Base-by-base conservation (phyloP, 2,329 filamentous ascomycete species). In the Claviceps africana region DNA sequence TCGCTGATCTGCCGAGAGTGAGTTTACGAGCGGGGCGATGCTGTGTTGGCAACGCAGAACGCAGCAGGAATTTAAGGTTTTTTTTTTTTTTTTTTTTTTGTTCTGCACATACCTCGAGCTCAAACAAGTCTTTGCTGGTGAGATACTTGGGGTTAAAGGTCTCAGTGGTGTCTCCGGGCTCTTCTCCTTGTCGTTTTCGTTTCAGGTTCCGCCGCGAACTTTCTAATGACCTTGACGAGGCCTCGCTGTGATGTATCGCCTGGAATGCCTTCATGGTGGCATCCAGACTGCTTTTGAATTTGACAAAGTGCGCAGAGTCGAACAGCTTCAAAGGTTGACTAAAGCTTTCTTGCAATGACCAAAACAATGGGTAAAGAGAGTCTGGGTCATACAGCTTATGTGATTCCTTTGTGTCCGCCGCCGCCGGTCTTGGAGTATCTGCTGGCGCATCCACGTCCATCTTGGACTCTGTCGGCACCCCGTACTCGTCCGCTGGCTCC, bases 141-240 rank as follows among this genome's bases (percentile, higher is more conserved):
- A 99, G 77, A 65, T 98, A 99, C 64, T 97, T 98, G 1, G 94
- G 91, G 61, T 98, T 98, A 70, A 95, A 97, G 25, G 64, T 59
- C 51, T 65, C 67, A 1, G 60, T 57, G 17, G 57, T 56, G 51
- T 80, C 77, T 8, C 79, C 78, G 50, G 80, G 75, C 30, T 70
- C 69, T 43, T 75, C 75, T 19, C 57, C 58, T 11, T 77, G 74
- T 44, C 78, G 74, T 65, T 90, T 94, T 53, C 88, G 80, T 68
- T 90, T 95, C 51, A 74, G 62, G 31, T 79, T 80, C 56, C 77
- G 78, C 56, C 81, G 82, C 47, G 73, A 71, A 50, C 88, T 86
- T 43, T 84, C 82, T 2, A 72, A 64, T 7, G 74, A 68, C 56
- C 78, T 83, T n/a, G 71, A 67, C 17, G 68, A 67, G 22, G 69